phyloP scores from a whole-genome alignment of 371 early-diverging fungal species.

The Conidiobolus incongruus region DNA sequence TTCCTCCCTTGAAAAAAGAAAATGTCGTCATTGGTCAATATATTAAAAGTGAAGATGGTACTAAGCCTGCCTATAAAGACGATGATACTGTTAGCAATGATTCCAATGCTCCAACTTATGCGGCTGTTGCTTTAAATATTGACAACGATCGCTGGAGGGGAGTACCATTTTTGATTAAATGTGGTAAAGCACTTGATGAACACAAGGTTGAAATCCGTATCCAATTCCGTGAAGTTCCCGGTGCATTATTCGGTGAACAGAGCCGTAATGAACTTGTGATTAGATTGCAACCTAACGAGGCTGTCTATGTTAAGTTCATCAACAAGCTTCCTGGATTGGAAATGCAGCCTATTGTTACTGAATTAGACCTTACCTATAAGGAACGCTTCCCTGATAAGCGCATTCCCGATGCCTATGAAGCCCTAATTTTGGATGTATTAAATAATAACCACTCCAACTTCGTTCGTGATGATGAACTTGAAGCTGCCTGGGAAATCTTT shows the following conservation, averaged over 20 bases:
- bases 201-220: slow-evolving; percentile 84
- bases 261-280: slow-evolving; percentile 90
- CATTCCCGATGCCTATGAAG: slow-evolving; percentile 94
- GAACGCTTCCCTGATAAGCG: slow-evolving; percentile 54
- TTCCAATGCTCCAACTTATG: slow-evolving; percentile 80
- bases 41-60: slow-evolving; percentile 35
- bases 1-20: slow-evolving; percentile 45
- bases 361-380: slow-evolving; percentile 79
- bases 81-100: slow-evolving; percentile 64
- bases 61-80: slow-evolving; percentile 71
- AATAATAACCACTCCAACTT: slow-evolving; percentile 88
- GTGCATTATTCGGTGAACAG: slow-evolving; percentile 39
- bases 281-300: slow-evolving; percentile 86
- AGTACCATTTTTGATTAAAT: slow-evolving; percentile 90
- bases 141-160: slow-evolving; percentile 91
- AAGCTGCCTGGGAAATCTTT: slow-evolving; percentile 92
- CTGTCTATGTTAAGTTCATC: slow-evolving; percentile 91
- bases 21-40: slow-evolving; percentile 85
- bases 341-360: slow-evolving; percentile 45
- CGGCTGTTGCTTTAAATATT: slow-evolving; percentile 61
- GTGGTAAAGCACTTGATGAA: slow-evolving; percentile 88
- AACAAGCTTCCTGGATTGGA: slow-evolving; percentile 79
- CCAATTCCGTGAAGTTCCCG: slow-evolving; percentile 79
- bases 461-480: slow-evolving; percentile 89
- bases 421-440: slow-evolving; percentile 73